A percentile compares a stretch with the other conserved stretches of the same genome.
Conservation (phyloP, 2,329 filamentous ascomycete species). For the Xylariaceae sp. region DNA sequence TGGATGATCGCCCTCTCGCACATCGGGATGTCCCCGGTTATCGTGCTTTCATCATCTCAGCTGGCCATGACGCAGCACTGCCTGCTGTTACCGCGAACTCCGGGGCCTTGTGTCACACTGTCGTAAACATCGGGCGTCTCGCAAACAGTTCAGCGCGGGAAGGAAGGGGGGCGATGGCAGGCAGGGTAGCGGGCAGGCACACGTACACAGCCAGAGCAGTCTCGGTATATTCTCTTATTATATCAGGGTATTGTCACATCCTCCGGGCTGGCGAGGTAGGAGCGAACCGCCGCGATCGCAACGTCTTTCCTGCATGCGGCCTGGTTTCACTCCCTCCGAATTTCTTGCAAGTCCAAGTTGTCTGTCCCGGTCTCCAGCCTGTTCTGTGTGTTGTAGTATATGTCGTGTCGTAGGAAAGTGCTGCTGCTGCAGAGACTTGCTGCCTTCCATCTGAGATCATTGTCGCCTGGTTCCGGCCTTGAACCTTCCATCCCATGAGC, state of each 20-base stretch:
- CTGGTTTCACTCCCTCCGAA: neutral
- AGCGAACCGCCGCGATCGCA: conserved; percentile 7
- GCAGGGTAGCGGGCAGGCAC: neutral
- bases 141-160: conserved; percentile 7
- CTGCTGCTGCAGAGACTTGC: conserved; percentile 4
- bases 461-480: conserved; percentile 1
- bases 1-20: conserved; percentile 31
- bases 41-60: conserved; percentile 22
- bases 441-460: neutral
- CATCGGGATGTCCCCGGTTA: conserved; percentile 31
- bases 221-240: neutral
- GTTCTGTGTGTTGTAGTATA: neutral
- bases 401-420: conserved; percentile 3
- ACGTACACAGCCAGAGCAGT: neutral
- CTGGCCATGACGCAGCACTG: conserved; percentile 28
- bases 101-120: conserved; percentile 28
- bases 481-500: conserved; percentile 5
- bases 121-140: conserved; percentile 21
- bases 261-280: conserved; percentile 3
- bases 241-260: conserved; percentile 6
- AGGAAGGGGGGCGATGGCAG: neutral
- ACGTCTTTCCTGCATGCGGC: conserved; percentile 8
- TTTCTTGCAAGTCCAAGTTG: too few species aligned
- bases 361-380: neutral
- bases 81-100: conserved; percentile 13